Evolutionary conservation across 1,139 yeast genomes (phyloP).

Genomic region (Suzukiozyma palmioleophila): DNA sequence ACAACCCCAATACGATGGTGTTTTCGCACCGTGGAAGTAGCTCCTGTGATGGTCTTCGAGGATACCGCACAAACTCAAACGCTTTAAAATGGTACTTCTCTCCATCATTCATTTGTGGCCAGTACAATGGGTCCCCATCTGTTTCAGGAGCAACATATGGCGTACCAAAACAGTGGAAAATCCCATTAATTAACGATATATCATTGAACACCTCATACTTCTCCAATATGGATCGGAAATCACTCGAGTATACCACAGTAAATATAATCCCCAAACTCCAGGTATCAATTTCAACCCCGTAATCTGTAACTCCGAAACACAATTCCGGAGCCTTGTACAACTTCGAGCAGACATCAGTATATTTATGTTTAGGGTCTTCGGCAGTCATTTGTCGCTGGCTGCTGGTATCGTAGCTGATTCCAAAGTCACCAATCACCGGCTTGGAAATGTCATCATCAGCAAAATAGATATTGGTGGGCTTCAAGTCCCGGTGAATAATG

Average conservation of each 20-base stretch:
- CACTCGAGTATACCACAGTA: slow-evolving; percentile 51
- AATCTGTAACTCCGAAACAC: slow-evolving; percentile 62
- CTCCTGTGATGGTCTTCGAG: slow-evolving; percentile 12
- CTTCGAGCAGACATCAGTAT: slow-evolving; percentile 73
- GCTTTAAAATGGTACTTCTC: slow-evolving; percentile 25
- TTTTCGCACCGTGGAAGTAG: slow-evolving; percentile 27
- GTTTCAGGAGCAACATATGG: slow-evolving; percentile 54
- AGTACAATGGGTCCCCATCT: slow-evolving; percentile 17
- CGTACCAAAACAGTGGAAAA: slow-evolving; percentile 64
- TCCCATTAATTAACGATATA: slow-evolving; percentile 57
- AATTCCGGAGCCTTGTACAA: slow-evolving; percentile 84
- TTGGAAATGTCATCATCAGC: slow-evolving; percentile 23
- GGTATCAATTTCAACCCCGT: slow-evolving; percentile 63
- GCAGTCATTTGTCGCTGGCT: slow-evolving; percentile 20
- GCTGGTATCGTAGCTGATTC: slow-evolving; percentile 51
- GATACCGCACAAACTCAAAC: slow-evolving; percentile 19
- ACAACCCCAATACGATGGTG: slow-evolving; percentile 12
- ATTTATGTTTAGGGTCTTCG: slow-evolving; percentile 47
- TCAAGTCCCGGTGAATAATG: slow-evolving; percentile 85
- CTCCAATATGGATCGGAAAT: slow-evolving; percentile 39
- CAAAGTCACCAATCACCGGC: slow-evolving; percentile 69
- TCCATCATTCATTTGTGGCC: slow-evolving; percentile 35
- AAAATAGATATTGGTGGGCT: slow-evolving; percentile 74
- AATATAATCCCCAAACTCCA: slow-evolving; percentile 77
- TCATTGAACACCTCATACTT: slow-evolving; percentile 47